Conservation (phyloP, 495 filamentous ascomycete genomes). For the Xylaria castorea region DNA sequence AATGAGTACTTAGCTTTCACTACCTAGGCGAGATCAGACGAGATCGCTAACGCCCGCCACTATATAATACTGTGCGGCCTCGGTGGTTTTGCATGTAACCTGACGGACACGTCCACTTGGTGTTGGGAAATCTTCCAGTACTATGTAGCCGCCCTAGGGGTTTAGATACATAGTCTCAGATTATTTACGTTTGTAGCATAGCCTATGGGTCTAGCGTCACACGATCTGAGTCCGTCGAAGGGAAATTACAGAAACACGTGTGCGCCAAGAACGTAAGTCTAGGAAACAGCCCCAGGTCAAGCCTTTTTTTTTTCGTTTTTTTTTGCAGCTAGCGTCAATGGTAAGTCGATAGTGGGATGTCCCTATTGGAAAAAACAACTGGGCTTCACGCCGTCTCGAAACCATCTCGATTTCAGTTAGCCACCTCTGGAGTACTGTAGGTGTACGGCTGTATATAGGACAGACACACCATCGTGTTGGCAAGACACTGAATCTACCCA, state of each 20-base stretch:
- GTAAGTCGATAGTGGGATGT: conserved; percentile 12
- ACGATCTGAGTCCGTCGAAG: not conserved
- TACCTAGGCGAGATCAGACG: conserved; percentile 7
- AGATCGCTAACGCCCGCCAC: conserved; percentile 3
- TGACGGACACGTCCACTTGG: not conserved
- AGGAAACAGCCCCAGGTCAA: not conserved
- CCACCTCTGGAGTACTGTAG: not conserved
- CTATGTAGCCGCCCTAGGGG: not conserved
- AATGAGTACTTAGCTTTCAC: not conserved
- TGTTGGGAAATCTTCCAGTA: not conserved
- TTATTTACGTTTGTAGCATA: not conserved
- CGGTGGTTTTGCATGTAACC: not conserved
- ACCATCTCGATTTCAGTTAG: not conserved
- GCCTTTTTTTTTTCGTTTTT: not conserved
- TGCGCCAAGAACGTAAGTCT: conserved; percentile 2
- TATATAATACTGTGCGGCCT: conserved; percentile 12
- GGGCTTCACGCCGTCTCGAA: not conserved
- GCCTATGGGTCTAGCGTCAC: conserved; percentile 4
- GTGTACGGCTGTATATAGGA: not conserved
- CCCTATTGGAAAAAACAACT: not conserved
- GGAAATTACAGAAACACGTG: conserved; percentile 7
- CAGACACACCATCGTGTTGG: not conserved
- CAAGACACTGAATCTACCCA: not conserved
- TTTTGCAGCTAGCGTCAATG: not conserved
- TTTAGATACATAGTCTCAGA: not conserved